phyloP scores from a whole-genome alignment of 257 asterid species.

The Echium plantagineum region DNA sequence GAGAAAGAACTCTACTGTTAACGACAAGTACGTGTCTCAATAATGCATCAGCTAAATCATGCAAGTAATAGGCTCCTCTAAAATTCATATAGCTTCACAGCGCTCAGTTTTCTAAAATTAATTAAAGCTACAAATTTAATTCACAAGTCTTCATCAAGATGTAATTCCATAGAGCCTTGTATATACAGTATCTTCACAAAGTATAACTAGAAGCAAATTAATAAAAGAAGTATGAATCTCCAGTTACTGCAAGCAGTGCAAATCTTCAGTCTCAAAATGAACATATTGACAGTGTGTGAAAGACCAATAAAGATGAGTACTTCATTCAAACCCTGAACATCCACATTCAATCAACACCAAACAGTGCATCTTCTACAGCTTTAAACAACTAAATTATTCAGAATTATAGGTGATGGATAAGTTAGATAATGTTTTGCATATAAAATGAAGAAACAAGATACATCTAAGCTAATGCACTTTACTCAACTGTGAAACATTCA shows the following conservation, averaged over 20 bases:
- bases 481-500: neutral
- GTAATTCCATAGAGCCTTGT: neutral
- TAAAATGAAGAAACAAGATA: neutral
- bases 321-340: too few relatives aligned
- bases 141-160: neutral
- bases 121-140: neutral
- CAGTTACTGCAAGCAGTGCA: too few relatives aligned
- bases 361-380: neutral
- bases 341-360: too few relatives aligned
- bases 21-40: neutral
- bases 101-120: neutral
- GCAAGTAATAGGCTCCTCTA: neutral
- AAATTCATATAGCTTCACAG: neutral
- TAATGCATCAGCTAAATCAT: neutral
- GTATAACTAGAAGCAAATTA: neutral
- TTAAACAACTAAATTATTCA: neutral
- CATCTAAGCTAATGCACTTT: neutral
- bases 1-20: constrained; percentile 8
- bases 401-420: neutral
- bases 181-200: neutral
- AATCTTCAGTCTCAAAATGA: too few relatives aligned
- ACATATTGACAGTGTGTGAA: too few relatives aligned
- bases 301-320: too few relatives aligned
- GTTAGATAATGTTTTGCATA: too few relatives aligned
- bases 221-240: neutral